These are phyloP conservation scores for Coprinellus aureogranulatus DNA, from an alignment of 768 basidiomycete species.

Conservation along the genomic window DNA sequence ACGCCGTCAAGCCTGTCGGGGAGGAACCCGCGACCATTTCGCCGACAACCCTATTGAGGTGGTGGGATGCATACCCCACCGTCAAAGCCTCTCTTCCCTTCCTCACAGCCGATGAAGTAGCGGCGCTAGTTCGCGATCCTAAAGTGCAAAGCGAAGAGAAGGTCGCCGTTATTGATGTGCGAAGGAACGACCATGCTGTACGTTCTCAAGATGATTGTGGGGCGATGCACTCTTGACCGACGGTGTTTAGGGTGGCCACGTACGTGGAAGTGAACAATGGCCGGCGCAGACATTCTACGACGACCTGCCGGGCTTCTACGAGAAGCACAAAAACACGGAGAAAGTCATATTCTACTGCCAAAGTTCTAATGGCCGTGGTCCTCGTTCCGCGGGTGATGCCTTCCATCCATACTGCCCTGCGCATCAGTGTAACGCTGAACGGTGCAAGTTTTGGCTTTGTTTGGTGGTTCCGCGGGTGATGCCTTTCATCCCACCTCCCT, in stretches of 20 bases:
- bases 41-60: slow-evolving; percentile 36
- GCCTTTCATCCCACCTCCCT: no score
- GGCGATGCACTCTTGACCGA: neutral
- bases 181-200: slow-evolving; percentile 46
- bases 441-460: no score
- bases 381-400: slow-evolving; percentile 54
- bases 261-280: slow-evolving; percentile 48
- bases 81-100: slow-evolving; percentile 29
- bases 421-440: no score
- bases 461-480: no score
- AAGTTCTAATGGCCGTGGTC: slow-evolving; percentile 50
- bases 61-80: slow-evolving; percentile 56
- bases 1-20: slow-evolving; percentile 35
- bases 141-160: neutral
- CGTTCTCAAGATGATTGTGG: slow-evolving; percentile 8
- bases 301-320: slow-evolving; percentile 39
- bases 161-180: slow-evolving; percentile 49
- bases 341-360: slow-evolving; percentile 55
- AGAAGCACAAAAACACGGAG: slow-evolving; percentile 35
- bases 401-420: no score
- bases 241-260: slow-evolving; percentile 51
- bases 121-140: slow-evolving; percentile 26
- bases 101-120: slow-evolving; percentile 38
- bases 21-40: slow-evolving; percentile 5
- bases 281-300: slow-evolving; percentile 52